Conservation (phyloP, 2,329 filamentous ascomycete species). For the Talaromyces verruculosus region DNA sequence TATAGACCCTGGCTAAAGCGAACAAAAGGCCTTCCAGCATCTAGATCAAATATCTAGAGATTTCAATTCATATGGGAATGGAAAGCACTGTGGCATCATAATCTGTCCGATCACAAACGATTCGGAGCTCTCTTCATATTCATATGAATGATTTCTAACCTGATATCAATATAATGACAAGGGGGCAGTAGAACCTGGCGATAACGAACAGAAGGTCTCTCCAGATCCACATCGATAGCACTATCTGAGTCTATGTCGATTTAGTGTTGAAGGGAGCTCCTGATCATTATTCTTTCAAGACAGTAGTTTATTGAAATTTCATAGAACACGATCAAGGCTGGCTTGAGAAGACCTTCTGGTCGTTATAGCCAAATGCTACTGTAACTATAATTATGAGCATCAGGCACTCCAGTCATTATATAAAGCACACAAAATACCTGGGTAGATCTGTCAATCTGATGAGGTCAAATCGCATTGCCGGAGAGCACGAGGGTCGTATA, state of each 20-base stretch:
- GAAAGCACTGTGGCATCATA: no score
- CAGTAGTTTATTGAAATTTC: no score
- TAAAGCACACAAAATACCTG: neutral
- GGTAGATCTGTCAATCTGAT: neutral
- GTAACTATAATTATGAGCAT: no score
- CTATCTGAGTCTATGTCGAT: neutral
- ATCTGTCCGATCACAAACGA: no score
- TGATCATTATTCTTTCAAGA: neutral
- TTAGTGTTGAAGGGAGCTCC: neutral
- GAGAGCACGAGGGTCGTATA: no score
- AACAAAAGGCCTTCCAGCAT: no score
- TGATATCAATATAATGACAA: no score
- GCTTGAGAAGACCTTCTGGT: neutral
- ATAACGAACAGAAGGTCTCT: neutral
- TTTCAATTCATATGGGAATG: no score
- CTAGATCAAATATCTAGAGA: no score
- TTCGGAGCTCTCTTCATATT: no score
- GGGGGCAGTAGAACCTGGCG: neutral
- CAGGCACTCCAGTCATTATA: neutral
- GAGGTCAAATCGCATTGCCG: neutral
- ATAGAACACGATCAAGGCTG: no score
- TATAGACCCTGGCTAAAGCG: neutral
- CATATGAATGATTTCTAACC: no score
- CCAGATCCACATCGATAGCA: neutral
- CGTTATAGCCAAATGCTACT: neutral